phyloP scores from a whole-genome alignment of 2,329 filamentous ascomycete genomes.

The Monosporascus sp. region DNA sequence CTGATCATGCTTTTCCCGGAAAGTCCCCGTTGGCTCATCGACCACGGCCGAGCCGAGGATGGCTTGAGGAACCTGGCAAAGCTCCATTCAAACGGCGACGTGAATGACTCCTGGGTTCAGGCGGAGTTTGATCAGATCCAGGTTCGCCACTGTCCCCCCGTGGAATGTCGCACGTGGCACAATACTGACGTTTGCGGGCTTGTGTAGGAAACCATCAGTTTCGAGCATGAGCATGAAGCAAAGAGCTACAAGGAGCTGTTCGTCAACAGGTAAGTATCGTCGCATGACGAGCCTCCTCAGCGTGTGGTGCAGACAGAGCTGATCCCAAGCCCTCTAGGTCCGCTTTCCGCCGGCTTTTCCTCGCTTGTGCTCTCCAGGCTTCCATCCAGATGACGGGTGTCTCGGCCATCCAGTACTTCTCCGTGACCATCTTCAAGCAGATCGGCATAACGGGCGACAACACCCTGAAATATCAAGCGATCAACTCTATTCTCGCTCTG shows the following conservation, averaged over 20 bases:
- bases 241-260: conserved; percentile 69
- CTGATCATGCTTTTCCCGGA: conserved; percentile 70
- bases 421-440: conserved; percentile 59
- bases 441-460: conserved; percentile 62
- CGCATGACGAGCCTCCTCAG: background rate
- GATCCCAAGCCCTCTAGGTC: conserved; percentile 32
- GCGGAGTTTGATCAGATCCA: conserved; percentile 70
- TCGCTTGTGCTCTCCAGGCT: conserved; percentile 65
- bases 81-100: conserved; percentile 65
- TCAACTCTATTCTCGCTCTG: conserved; percentile 66
- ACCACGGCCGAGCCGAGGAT: conserved; percentile 59
- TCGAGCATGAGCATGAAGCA: conserved; percentile 63
- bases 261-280: conserved; percentile 38
- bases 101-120: conserved; percentile 61
- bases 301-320: background rate
- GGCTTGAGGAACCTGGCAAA: conserved; percentile 62
- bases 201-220: conserved; percentile 42
- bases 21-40: conserved; percentile 69
- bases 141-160: conserved; percentile 29
- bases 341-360: conserved; percentile 65
- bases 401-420: conserved; percentile 71
- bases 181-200: background rate
- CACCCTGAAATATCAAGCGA: conserved; percentile 70
- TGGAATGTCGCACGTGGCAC: background rate
- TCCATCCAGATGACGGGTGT: conserved; percentile 74